Conservation (phyloP, 139 green algal species). For the Axilococcus clingmanii region DNA sequence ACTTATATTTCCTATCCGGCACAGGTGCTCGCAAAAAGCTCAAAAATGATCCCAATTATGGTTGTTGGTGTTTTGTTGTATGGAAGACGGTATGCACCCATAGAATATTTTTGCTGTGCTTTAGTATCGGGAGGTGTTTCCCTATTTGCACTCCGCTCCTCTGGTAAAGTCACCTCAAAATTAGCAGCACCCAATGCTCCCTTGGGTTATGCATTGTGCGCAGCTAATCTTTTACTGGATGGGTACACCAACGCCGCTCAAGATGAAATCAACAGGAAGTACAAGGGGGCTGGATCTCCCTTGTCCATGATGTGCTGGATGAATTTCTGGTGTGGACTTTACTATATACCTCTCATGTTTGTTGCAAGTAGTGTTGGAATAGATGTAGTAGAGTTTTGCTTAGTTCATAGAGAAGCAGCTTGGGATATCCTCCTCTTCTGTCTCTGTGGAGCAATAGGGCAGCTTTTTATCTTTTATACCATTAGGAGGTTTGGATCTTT, state of each 20-base stretch:
- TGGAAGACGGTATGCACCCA: conserved; percentile 59
- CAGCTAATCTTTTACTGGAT: conserved; percentile 87
- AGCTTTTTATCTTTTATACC: conserved; percentile 98
- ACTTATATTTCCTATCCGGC: conserved; percentile 93
- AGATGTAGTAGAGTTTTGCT: conserved; percentile 63
- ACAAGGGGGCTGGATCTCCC: conserved; percentile 47
- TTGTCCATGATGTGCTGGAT: conserved; percentile 96
- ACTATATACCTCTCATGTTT: conserved; percentile 80
- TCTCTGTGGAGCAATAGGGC: conserved; percentile 82
- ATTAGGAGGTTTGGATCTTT: conserved; percentile 88
- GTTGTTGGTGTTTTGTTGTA: conserved; percentile 80
- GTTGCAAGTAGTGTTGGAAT: conserved; percentile 26
- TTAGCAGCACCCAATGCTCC: conserved; percentile 72
- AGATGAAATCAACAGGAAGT: conserved; percentile 69
- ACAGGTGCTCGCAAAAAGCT: conserved; percentile 94
- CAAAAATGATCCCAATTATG: conserved; percentile 98
- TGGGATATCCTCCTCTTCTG: conserved; percentile 83
- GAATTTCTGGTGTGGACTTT: conserved; percentile 90
- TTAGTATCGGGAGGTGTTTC: conserved; percentile 52
- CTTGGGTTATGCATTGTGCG: conserved; percentile 84
- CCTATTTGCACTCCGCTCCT: conserved; percentile 4
- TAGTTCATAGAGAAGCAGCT: conserved; percentile 47
- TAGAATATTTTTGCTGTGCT: conserved; percentile 82
- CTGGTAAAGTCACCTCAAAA: conserved; percentile 42
- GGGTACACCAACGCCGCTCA: conserved; percentile 43